Percentiles rank a stretch among this genome's conserved stretches.
These are phyloP conservation scores for Acrocalymma vagum DNA, from an alignment of 2,329 filamentous ascomycete species.

Conservation along the genomic window DNA sequence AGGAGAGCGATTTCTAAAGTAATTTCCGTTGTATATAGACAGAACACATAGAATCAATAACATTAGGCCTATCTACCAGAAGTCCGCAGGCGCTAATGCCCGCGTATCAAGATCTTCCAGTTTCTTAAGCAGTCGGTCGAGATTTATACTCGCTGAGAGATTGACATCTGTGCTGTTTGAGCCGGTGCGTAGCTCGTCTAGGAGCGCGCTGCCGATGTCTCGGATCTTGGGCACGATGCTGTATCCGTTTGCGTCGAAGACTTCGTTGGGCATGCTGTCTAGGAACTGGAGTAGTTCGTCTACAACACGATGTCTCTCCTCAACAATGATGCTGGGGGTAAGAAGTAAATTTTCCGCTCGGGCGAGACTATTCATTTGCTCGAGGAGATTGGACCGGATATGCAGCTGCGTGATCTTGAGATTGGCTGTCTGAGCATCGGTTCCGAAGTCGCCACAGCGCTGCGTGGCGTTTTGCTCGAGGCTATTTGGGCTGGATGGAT, in stretches of 20 bases:
- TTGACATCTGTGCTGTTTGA: constrained; percentile 16
- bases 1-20: constrained; percentile 23
- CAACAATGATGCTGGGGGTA: constrained; percentile 22
- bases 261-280: constrained; percentile 25
- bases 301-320: constrained; percentile 25
- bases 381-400: constrained; percentile 28
- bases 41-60: no score
- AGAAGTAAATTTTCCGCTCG: constrained; percentile 14
- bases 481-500: no score
- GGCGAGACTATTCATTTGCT: constrained; percentile 27
- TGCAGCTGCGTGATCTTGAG: constrained; percentile 30
- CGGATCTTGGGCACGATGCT: constrained; percentile 28
- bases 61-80: no score
- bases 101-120: constrained; percentile 23
- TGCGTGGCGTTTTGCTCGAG: constrained; percentile 5
- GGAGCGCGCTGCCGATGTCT: constrained; percentile 25
- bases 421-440: constrained; percentile 28
- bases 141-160: constrained; percentile 21
- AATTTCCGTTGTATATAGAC: no score
- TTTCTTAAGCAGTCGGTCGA: constrained; percentile 23
- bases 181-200: constrained; percentile 25
- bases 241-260: constrained; percentile 31
- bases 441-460: constrained; percentile 21
- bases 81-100: no score
- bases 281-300: constrained; percentile 25